These are phyloP conservation scores for Hevea brasiliensis DNA, from an alignment of 345 rosid genomes.

Conservation along the genomic window DNA sequence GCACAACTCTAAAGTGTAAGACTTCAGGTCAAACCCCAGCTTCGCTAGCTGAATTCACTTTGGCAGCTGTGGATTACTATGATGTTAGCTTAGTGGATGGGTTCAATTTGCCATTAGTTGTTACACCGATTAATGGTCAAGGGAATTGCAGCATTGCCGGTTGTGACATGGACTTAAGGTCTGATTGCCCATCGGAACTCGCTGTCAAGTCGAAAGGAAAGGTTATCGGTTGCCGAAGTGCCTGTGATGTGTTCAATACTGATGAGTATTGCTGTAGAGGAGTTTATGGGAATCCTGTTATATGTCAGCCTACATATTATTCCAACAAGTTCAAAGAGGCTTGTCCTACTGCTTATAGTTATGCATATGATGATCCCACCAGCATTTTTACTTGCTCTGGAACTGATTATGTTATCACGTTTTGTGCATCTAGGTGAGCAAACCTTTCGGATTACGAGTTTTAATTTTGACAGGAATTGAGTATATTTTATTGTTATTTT, in stretches of 20 bases:
- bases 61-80: slow-evolving; percentile 51
- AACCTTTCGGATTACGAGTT: background rate
- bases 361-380: slow-evolving; percentile 85
- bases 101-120: slow-evolving; percentile 63
- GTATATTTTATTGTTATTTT: too few species aligned
- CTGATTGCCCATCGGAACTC: slow-evolving; percentile 60
- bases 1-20: slow-evolving; percentile 14
- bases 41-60: slow-evolving; percentile 80
- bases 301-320: slow-evolving; percentile 69
- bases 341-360: slow-evolving; percentile 83
- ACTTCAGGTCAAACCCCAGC: slow-evolving; percentile 19
- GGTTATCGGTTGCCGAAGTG: slow-evolving; percentile 70
- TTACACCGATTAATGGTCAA: slow-evolving; percentile 60
- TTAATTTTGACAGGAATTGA: background rate
- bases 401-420: slow-evolving; percentile 68
- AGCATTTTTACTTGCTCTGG: slow-evolving; percentile 74
- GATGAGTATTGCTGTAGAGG: slow-evolving; percentile 91
- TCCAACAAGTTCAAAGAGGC: slow-evolving; percentile 76
- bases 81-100: slow-evolving; percentile 98
- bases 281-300: slow-evolving; percentile 46
- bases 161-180: slow-evolving; percentile 58
- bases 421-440: slow-evolving; percentile 64
- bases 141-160: slow-evolving; percentile 72
- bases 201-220: slow-evolving; percentile 57
- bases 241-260: slow-evolving; percentile 82